Evolutionary conservation across 1,284 basidiomycete genomes (phyloP).

Genomic region (Trichosporon inkin): DNA sequence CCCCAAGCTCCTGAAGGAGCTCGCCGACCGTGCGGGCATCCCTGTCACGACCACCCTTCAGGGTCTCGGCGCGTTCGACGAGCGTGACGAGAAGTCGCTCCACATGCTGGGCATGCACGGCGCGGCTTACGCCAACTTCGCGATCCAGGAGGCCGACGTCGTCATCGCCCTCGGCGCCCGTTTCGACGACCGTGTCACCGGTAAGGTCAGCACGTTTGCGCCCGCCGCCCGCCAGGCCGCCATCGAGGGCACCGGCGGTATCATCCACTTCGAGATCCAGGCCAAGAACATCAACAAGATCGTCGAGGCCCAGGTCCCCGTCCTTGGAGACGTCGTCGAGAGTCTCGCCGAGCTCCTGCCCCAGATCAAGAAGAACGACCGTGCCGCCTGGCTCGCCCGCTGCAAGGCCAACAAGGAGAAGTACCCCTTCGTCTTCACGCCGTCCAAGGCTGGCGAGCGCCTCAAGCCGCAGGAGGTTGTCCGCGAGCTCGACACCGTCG

Average conservation of each 20-base stretch:
- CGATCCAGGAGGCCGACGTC: constrained; percentile 95
- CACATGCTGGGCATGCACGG: constrained; percentile 99
- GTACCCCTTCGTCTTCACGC: constrained; percentile 86
- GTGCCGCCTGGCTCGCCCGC: constrained; percentile 75
- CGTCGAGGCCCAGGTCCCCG: constrained; percentile 86
- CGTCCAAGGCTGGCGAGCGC: constrained; percentile 61
- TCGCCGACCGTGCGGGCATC: constrained; percentile 82
- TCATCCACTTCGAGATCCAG: constrained; percentile 98
- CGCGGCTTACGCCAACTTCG: constrained; percentile 91
- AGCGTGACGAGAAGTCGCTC: constrained; percentile 76
- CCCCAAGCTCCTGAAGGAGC: constrained; percentile 73
- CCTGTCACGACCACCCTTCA: constrained; percentile 96
- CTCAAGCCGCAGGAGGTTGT: constrained; percentile 98
- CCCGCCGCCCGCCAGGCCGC: constrained; percentile 87
- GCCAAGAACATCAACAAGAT: constrained; percentile 99
- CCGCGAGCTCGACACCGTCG: constrained; percentile 79
- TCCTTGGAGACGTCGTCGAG: constrained; percentile 86
- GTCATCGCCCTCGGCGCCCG: constrained; percentile 94
- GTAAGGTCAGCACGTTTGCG: constrained; percentile 83
- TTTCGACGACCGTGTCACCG: constrained; percentile 98
- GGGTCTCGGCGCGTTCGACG: constrained; percentile 92
- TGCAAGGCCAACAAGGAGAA: constrained; percentile 79
- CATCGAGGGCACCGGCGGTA: constrained; percentile 79
- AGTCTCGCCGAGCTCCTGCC: constrained; percentile 80
- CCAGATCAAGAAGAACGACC: constrained; percentile 61